A percentile compares a stretch with the other conserved stretches of the same genome.
phyloP scores from a whole-genome alignment of 2,329 filamentous ascomycete species.

The Colletotrichum sp. region DNA sequence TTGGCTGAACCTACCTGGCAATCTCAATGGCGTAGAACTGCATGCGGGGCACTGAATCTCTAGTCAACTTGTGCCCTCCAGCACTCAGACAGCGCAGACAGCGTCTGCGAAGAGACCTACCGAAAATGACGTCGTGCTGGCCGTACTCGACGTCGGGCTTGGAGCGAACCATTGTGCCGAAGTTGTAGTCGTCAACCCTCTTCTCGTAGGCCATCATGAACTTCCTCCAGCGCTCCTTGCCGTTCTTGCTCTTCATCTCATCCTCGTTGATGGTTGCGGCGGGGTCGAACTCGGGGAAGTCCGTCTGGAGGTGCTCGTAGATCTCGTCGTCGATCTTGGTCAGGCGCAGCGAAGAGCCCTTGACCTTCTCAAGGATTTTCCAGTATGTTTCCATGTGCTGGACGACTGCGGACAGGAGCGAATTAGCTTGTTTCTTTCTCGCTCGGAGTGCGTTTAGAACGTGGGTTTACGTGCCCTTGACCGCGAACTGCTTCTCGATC shows the following conservation, averaged over 20 bases:
- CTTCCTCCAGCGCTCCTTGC: conserved; percentile 93
- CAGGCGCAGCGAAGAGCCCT: conserved; percentile 85
- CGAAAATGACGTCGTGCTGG: conserved; percentile 90
- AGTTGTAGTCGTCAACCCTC: conserved; percentile 96
- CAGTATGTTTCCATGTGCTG: conserved; percentile 98
- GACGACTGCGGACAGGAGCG: conserved; percentile 60
- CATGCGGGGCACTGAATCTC: conserved; percentile 55
- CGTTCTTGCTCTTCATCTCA: conserved; percentile 95
- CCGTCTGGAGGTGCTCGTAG: conserved; percentile 81
- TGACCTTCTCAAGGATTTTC: conserved; percentile 90
- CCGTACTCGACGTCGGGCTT: conserved; percentile 85
- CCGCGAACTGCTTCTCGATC: conserved; percentile 99
- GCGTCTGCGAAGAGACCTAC: conserved; percentile 45
- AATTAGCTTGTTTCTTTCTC: neutral
- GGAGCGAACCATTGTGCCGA: conserved; percentile 88
- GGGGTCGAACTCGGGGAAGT: conserved; percentile 93
- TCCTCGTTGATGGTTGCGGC: conserved; percentile 84
- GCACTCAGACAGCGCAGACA: neutral
- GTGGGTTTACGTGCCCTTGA: conserved; percentile 71
- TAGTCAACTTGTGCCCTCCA: neutral
- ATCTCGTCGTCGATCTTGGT: conserved; percentile 97
- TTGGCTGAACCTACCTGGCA: conserved; percentile 36
- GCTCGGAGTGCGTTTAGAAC: neutral
- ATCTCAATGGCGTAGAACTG: conserved; percentile 62
- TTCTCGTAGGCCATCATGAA: conserved; percentile 96